Percentiles rank a stretch among this genome's conserved stretches.
Evolutionary conservation across 169 alveolate genomes (phyloP).

Genomic region (Cryptosporidium sp.): DNA sequence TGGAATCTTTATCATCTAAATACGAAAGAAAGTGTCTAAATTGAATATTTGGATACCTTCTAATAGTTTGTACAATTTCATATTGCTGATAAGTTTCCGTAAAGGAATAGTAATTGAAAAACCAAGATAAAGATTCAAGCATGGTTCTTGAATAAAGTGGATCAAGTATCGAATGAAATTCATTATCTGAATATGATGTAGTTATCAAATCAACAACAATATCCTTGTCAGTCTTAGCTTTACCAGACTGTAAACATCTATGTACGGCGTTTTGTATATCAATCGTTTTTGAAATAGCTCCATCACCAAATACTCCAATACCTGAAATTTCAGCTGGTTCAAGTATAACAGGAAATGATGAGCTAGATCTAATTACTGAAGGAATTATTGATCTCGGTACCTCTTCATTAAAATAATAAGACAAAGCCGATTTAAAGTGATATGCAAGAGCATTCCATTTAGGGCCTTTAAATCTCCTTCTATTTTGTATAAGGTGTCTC

Average conservation of each 20-base stretch:
- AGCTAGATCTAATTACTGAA: conserved; percentile 27
- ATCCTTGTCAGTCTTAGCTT: conserved; percentile 64
- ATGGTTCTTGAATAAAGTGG: conserved; percentile 2
- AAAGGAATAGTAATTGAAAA: neutral
- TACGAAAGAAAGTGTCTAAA: conserved; percentile 41
- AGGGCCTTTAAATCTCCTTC: conserved; percentile 44
- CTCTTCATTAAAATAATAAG: conserved; percentile 64
- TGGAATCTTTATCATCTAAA: conserved; percentile 11
- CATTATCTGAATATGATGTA: conserved; percentile 18
- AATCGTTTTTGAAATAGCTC: conserved; percentile 18
- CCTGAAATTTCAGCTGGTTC: conserved; percentile 56
- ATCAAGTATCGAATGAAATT: neutral
- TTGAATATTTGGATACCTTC: conserved; percentile 58
- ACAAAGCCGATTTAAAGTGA: conserved; percentile 8
- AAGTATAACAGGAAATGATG: conserved; percentile 43
- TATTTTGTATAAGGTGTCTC: conserved; percentile 57
- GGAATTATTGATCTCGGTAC: conserved; percentile 17
- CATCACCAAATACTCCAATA: conserved; percentile 62
- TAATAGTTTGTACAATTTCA: conserved; percentile 58
- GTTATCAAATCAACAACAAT: conserved; percentile 44
- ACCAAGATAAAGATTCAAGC: conserved; percentile 36
- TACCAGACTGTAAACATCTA: conserved; percentile 61
- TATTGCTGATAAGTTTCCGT: conserved; percentile 26
- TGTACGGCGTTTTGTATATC: conserved; percentile 16
- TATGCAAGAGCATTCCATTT: conserved; percentile 64